These are phyloP conservation scores for Alternaria gansuensis DNA, from an alignment of 2,329 filamentous ascomycete species.

Conservation along the genomic window DNA sequence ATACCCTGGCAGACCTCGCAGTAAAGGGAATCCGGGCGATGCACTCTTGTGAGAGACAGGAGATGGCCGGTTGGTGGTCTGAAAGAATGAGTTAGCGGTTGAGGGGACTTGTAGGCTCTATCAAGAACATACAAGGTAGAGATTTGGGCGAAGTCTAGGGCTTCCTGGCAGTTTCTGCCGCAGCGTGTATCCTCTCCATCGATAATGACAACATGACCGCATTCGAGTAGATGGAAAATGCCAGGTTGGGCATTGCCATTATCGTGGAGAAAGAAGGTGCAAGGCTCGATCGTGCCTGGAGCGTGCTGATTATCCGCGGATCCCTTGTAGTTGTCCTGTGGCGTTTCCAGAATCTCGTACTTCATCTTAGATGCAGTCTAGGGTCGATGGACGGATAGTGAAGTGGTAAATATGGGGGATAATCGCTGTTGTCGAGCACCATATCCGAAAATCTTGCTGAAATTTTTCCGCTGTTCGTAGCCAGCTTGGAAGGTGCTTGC, in stretches of 20 bases:
- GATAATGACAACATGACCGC: conserved; percentile 31
- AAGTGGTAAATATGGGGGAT: background rate
- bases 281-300: background rate
- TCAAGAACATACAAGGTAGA: background rate
- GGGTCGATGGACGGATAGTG: background rate
- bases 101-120: background rate
- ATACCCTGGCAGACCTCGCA: conserved; percentile 31
- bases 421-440: background rate
- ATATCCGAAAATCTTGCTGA: too few relatives aligned
- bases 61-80: background rate
- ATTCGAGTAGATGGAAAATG: conserved; percentile 29
- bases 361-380: background rate
- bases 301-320: background rate
- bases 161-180: conserved; percentile 27
- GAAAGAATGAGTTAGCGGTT: background rate
- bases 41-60: background rate
- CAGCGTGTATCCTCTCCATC: conserved; percentile 21
- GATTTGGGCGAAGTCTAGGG: background rate
- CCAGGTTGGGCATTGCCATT: background rate
- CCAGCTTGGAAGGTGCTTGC: background rate
- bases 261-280: conserved; percentile 11
- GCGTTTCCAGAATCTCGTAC: background rate
- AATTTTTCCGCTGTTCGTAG: background rate
- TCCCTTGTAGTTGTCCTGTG: background rate
- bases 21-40: conserved; percentile 20